A percentile compares a stretch with the other conserved stretches of the same genome.
phyloP scores from a whole-genome alignment of 352 stramenopile species.

The Globisporangium sylvaticum region DNA sequence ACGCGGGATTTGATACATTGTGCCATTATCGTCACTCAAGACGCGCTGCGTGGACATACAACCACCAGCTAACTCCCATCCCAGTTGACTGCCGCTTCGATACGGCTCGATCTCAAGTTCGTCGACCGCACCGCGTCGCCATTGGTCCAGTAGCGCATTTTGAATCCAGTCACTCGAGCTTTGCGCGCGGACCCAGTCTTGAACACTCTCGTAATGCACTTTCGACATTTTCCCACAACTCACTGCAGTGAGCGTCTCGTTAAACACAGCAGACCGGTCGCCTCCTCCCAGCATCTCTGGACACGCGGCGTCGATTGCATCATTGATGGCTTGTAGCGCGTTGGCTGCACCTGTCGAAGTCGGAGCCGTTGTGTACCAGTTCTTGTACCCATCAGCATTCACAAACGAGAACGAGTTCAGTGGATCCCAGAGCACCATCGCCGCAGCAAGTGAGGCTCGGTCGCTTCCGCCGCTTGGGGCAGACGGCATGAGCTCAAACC shows the following conservation, averaged over 20 bases:
- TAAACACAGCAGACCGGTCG: slow-evolving; percentile 47
- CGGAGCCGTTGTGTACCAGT: slow-evolving; percentile 32
- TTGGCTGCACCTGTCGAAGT: slow-evolving; percentile 1
- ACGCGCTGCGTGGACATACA: slow-evolving; percentile 25
- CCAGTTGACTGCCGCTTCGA: slow-evolving; percentile 33
- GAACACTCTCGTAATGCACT: slow-evolving; percentile 32
- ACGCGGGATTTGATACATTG: slow-evolving; percentile 40
- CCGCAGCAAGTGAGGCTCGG: slow-evolving; percentile 34
- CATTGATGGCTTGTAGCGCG: slow-evolving; percentile 35
- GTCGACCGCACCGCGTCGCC: slow-evolving; percentile 42
- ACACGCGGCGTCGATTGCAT: slow-evolving; percentile 22
- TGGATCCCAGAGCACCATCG: slow-evolving; percentile 38
- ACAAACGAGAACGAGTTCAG: slow-evolving; percentile 45
- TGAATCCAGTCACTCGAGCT: slow-evolving; percentile 28
- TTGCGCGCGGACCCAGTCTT: slow-evolving; percentile 31
- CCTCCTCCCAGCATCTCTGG: slow-evolving; percentile 25
- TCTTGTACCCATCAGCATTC: slow-evolving; percentile 35
- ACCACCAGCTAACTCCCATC: slow-evolving; percentile 45
- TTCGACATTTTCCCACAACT: slow-evolving; percentile 28
- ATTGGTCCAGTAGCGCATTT: slow-evolving; percentile 55
- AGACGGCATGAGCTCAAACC: slow-evolving; percentile 44
- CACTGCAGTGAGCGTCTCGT: slow-evolving; percentile 25
- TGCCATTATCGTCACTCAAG: slow-evolving; percentile 32
- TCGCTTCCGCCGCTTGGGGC: slow-evolving; percentile 4
- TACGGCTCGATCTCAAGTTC: slow-evolving; percentile 66